A percentile compares a stretch with the other conserved stretches of the same genome.
Conservation (phyloP, 2,329 filamentous ascomycete genomes). For the Rutstroemia sydowiana region DNA sequence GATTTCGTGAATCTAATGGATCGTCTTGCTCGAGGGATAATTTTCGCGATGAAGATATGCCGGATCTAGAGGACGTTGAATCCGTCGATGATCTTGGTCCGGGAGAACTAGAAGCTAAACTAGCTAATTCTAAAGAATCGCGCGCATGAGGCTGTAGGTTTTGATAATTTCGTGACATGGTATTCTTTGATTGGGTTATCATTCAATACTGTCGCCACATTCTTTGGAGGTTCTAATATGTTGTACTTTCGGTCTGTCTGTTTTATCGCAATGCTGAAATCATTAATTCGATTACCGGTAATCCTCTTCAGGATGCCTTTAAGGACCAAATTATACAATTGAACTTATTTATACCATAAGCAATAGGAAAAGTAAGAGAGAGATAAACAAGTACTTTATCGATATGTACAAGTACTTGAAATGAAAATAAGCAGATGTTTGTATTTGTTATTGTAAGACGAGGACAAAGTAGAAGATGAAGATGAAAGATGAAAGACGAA, state of each 20-base stretch:
- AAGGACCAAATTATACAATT: not conserved
- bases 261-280: slow-evolving; percentile 6
- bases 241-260: not conserved
- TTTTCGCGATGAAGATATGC: slow-evolving; percentile 84
- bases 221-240: slow-evolving; percentile 1
- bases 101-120: slow-evolving; percentile 77
- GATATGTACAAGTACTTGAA: slow-evolving; percentile 2
- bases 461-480: no score
- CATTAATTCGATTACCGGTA: slow-evolving; percentile 4
- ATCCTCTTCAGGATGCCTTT: not conserved
- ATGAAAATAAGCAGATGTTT: not conserved
- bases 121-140: slow-evolving; percentile 94
- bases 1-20: slow-evolving; percentile 59
- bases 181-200: slow-evolving; percentile 11
- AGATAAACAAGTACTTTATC: not conserved
- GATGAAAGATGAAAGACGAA: no score
- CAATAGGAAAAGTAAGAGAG: not conserved
- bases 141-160: slow-evolving; percentile 39
- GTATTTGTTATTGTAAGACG: not conserved
- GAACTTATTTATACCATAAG: not conserved
- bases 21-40: slow-evolving; percentile 85
- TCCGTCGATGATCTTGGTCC: slow-evolving; percentile 53
- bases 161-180: slow-evolving; percentile 27
- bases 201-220: slow-evolving; percentile 8
- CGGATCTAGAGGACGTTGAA: slow-evolving; percentile 74